These are phyloP conservation scores for Solanum chilense DNA, from an alignment of 257 asterid species.

Conservation along the genomic window DNA sequence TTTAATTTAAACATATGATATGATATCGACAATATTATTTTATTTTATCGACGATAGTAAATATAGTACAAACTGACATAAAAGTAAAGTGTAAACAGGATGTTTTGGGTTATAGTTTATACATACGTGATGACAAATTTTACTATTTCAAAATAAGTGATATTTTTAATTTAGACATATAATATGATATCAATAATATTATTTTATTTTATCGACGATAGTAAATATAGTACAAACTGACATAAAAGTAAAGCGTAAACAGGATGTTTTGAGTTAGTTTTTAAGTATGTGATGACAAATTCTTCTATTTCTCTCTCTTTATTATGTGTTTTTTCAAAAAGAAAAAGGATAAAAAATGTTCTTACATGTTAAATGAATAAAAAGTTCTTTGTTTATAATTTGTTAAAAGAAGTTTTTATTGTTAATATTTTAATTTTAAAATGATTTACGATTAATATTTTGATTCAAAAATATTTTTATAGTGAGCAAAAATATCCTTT, in stretches of 20 bases:
- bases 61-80: not conserved
- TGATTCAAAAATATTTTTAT: accelerated
- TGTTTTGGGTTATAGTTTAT: not conserved
- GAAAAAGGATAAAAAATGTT: too few relatives aligned
- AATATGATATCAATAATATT: accelerated
- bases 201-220: not conserved
- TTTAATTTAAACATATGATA: too few relatives aligned
- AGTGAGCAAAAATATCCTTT: too few relatives aligned
- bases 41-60: not conserved
- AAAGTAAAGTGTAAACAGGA: not conserved
- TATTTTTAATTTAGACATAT: too few relatives aligned
- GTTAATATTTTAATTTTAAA: too few relatives aligned
- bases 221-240: not conserved
- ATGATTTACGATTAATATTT: too few relatives aligned
- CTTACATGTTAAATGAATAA: too few relatives aligned
- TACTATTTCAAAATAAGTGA: accelerated
- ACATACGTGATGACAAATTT: not conserved
- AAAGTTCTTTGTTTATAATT: too few relatives aligned
- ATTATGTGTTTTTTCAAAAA: not conserved
- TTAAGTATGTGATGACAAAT: not conserved
- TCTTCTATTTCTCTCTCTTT: not conserved
- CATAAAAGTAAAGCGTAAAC: not conserved
- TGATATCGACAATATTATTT: not conserved
- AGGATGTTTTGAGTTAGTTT: not conserved
- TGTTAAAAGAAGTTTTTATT: too few relatives aligned